Base-by-base conservation (phyloP, 2,329 filamentous ascomycete genomes). In the Sporothrix phasma region DNA sequence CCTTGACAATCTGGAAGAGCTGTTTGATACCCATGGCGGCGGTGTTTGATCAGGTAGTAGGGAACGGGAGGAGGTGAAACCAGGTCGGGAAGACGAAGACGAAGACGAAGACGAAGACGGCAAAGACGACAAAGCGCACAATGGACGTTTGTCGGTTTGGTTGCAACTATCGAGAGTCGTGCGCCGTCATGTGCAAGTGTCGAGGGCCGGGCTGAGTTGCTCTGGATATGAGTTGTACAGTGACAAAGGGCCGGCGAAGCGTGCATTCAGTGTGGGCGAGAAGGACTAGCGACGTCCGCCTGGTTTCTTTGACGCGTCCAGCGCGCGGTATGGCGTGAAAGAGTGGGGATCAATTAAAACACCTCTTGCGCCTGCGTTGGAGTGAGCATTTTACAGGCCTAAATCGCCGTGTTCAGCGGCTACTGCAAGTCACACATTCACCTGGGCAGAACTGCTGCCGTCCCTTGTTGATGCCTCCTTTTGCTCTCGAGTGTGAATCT, bases 1-100 rank as follows among this genome's bases (percentile, higher is more conserved):
- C 92, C 72, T 89, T 88, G 77, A 94, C 91, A 75, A 94, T 88
- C 69, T 85, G 82, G 75, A 88, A 91, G 49, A 94, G 83, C 71
- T 89, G 85, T 80, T 87, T 88, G 70, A 87, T 87, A 75, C 84
- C 81, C 81, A 85, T 86, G 46, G 69, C 79, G 69, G 70, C 70
- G 49, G 62, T 19, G n/a, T n/a, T n/a, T n/a, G n/a, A n/a, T n/a
- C n/a, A 58, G 39, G 43, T 11, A 15, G 45, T 15, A 47, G 26
- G 26, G 4, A 7, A 6, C n/a, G 47, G 17, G 31, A 19, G 31
- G 34, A 56, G n/a, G n/a, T n/a, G 11, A 29, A 34, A 10, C 15
- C 1, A 3, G 34, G 34, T 37, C 34, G 8, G 17, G 49, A 15
- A 47, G 45, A 26, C 45, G n/a, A 22, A n/a, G n/a, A n/a, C n/a